Percentiles rank a stretch among this genome's conserved stretches.
Evolutionary conservation across 371 early-diverging fungal genomes (phyloP).

Genomic region (Gilbertella persicaria): DNA sequence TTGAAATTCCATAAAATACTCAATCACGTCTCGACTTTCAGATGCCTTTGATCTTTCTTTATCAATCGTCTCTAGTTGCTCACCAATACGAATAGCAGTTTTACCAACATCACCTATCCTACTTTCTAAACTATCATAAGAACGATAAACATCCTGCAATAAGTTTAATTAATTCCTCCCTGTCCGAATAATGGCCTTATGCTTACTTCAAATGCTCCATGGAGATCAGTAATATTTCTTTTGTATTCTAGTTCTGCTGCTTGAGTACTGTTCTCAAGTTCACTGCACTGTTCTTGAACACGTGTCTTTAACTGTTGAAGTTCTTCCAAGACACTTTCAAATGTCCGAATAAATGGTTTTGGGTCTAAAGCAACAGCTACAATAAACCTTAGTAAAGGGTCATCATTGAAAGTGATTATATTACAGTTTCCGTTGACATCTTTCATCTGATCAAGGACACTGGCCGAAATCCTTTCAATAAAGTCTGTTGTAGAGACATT

Average conservation of each 20-base stretch:
- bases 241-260: constrained; percentile 76
- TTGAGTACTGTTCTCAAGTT: constrained; percentile 77
- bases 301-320: constrained; percentile 72
- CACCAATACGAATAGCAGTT: constrained; percentile 95
- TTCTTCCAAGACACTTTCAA: constrained; percentile 84
- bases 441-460: constrained; percentile 39
- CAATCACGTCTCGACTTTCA: constrained; percentile 88
- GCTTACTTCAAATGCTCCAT: constrained; percentile 71
- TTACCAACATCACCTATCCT: constrained; percentile 92
- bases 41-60: constrained; percentile 86
- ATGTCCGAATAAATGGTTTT: constrained; percentile 87
- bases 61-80: constrained; percentile 94
- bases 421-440: constrained; percentile 24
- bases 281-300: constrained; percentile 80
- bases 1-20: constrained; percentile 88
- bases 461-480: constrained; percentile 53
- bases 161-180: neutral
- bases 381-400: neutral
- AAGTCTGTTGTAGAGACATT: constrained; percentile 60
- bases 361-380: constrained; percentile 59
- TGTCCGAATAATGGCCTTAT: neutral
- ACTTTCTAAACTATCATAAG: constrained; percentile 83
- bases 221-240: constrained; percentile 72
- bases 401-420: neutral
- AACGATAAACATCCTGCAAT: constrained; percentile 74